Conservation (phyloP, 331 rosid species). For the Acacia concinna region DNA sequence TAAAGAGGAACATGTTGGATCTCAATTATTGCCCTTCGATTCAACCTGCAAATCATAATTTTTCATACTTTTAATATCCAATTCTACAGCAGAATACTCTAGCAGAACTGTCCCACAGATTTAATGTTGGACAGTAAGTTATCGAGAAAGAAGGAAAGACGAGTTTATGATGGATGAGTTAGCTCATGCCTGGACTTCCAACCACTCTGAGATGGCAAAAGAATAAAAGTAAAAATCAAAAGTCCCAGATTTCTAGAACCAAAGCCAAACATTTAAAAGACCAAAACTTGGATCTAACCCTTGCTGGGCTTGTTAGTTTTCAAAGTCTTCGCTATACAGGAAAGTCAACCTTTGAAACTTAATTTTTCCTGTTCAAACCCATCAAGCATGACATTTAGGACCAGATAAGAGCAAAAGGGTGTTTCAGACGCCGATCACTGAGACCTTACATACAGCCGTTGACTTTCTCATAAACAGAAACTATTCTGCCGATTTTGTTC, state of each 20-base stretch:
- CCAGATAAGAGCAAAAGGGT: not conserved
- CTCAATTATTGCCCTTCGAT: not conserved
- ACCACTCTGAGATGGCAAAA: not conserved
- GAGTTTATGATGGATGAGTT: not conserved
- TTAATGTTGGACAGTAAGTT: not conserved
- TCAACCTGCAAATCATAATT: conserved; percentile 34
- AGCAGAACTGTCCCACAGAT: not conserved
- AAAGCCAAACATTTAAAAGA: not conserved
- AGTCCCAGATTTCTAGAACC: not conserved
- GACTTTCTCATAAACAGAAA: conserved; percentile 13
- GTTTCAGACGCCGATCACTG: not conserved
- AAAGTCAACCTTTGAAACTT: conserved; percentile 30
- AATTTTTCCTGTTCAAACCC: not conserved
- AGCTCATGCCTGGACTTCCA: not conserved
- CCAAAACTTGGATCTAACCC: not conserved
- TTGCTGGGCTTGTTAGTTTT: not conserved
- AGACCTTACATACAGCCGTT: conserved; percentile 8
- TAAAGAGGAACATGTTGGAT: conserved; percentile 56
- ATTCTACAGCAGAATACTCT: not conserved
- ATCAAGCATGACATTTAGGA: not conserved
- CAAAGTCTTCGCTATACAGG: not conserved
- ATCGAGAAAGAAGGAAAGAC: not conserved
- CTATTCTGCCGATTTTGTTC: not conserved
- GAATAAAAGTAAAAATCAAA: too few relatives aligned
- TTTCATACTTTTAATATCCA: not conserved